A percentile compares a stretch with the other conserved stretches of the same genome.
Conservation (phyloP, 768 basidiomycete species). For the Chiua virens region DNA sequence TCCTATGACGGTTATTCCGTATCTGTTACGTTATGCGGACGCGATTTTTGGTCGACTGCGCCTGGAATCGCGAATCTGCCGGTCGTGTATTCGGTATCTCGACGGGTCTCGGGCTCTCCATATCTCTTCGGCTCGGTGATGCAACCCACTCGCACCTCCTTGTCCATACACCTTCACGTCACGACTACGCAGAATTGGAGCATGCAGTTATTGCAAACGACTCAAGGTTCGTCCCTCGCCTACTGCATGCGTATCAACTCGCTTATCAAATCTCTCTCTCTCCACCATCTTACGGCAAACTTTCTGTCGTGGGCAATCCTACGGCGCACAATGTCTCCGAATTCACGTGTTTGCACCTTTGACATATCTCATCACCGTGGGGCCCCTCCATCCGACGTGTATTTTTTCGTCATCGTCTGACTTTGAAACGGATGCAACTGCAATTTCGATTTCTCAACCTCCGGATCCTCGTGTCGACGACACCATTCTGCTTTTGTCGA, state of each 20-base stretch:
- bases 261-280: conserved; percentile 20
- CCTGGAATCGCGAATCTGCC: neutral
- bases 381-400: neutral
- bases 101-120: neutral
- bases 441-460: conserved; percentile 22
- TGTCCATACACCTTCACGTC: conserved; percentile 3
- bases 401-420: conserved; percentile 2
- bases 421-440: conserved; percentile 19
- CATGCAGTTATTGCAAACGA: conserved; percentile 84
- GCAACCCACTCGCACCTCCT: conserved; percentile 6
- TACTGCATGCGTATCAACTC: conserved; percentile 1
- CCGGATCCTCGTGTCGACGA: conserved; percentile 29
- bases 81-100: neutral
- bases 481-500: conserved; percentile 4
- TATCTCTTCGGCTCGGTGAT: conserved; percentile 15
- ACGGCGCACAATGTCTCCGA: conserved; percentile 23
- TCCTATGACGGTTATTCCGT: neutral
- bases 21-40: neutral
- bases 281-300: conserved; percentile 13
- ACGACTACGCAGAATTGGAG: conserved; percentile 58
- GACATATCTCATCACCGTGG: conserved; percentile 11
- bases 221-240: conserved; percentile 62
- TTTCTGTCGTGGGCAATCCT: neutral
- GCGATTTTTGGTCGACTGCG: neutral
- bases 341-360: conserved; percentile 7